These are phyloP conservation scores for Ceratobasidium theobromae DNA, from an alignment of 1,284 basidiomycete genomes.

Conservation along the genomic window DNA sequence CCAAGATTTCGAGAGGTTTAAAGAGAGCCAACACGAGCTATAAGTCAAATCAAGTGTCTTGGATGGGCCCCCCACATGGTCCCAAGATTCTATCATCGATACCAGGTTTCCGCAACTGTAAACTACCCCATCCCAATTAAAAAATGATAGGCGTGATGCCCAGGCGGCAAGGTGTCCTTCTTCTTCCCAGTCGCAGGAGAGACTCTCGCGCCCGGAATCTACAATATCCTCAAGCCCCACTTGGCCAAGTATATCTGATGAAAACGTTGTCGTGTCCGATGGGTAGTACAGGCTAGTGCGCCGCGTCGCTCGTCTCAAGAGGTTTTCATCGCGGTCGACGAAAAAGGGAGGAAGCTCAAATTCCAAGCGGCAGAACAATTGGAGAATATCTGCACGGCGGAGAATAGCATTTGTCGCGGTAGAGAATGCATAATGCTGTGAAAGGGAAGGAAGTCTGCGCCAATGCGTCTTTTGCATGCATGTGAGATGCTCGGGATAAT, in stretches of 20 bases:
- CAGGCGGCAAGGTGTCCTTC: background rate
- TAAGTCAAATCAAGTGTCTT: background rate
- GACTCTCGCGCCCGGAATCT: background rate
- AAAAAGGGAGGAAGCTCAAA: background rate
- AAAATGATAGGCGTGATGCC: background rate
- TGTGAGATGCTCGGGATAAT: constrained; percentile 46
- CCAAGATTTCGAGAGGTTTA: background rate
- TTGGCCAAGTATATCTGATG: background rate
- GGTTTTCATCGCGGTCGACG: background rate
- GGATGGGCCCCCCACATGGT: background rate
- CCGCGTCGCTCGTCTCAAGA: constrained; percentile 1
- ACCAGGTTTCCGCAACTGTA: background rate
- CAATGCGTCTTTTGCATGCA: constrained; percentile 49
- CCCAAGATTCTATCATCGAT: background rate
- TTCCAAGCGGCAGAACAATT: background rate
- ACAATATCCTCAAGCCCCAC: background rate
- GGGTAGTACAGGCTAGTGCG: constrained; percentile 9
- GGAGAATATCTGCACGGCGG: background rate
- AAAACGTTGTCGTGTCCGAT: background rate
- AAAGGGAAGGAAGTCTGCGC: constrained; percentile 40
- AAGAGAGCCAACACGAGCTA: background rate
- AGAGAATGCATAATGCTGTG: constrained; percentile 45
- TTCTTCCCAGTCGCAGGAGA: background rate
- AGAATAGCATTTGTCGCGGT: background rate
- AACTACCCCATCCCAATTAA: background rate